These are phyloP conservation scores for Barbatosphaeria neglecta DNA, from an alignment of 495 filamentous ascomycete genomes.

Conservation along the genomic window DNA sequence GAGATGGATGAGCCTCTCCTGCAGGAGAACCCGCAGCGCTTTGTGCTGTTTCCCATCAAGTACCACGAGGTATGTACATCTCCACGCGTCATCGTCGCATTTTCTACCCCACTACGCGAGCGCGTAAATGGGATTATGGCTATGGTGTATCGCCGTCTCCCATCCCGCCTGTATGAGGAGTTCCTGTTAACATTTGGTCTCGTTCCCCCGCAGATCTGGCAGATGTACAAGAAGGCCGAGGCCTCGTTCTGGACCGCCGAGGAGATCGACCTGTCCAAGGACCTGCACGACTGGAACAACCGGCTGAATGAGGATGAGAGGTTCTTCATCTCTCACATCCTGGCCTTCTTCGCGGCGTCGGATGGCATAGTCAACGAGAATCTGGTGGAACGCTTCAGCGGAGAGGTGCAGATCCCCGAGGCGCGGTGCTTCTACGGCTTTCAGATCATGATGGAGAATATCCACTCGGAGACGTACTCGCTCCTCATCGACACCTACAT, in stretches of 20 bases:
- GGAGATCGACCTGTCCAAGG: conserved; percentile 98
- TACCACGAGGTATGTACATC: conserved; percentile 99
- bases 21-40: conserved; percentile 90
- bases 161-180: too few relatives aligned
- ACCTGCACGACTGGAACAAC: conserved; percentile 98
- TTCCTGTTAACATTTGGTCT: conserved; percentile 7
- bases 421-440: conserved; percentile 99
- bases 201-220: conserved; percentile 68
- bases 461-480: conserved; percentile 99
- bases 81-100: conserved; percentile 39
- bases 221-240: conserved; percentile 99
- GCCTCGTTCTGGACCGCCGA: conserved; percentile 99
- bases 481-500: conserved; percentile 99
- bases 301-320: conserved; percentile 91
- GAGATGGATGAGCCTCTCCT: conserved; percentile 84
- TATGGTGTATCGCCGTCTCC: too few relatives aligned
- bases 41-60: conserved; percentile 97
- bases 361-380: conserved; percentile 99
- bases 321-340: conserved; percentile 95
- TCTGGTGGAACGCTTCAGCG: conserved; percentile 92
- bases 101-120: conserved; percentile 29
- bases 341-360: conserved; percentile 99
- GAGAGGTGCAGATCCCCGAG: conserved; percentile 94
- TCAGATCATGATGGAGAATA: conserved; percentile 99
- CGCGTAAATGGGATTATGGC: conserved; percentile 74